Evolutionary conservation across 2,329 filamentous ascomycete genomes (phyloP), one percentile per base, ranked within the genome.

Genomic region (Emergomyces orientalis): DNA sequence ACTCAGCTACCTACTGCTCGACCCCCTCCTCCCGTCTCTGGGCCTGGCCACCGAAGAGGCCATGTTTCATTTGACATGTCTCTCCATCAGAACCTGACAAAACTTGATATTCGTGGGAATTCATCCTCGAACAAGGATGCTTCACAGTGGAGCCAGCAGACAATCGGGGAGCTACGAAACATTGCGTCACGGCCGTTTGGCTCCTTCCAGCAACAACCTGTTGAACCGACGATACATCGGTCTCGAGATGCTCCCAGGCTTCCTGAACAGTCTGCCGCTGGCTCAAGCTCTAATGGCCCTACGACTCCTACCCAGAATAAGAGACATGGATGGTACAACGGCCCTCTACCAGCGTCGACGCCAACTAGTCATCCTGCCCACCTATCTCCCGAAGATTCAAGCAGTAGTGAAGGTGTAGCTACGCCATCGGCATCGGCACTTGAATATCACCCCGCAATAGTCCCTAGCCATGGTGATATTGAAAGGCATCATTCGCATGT

Each of bases 61-160:
- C 78, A 80, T 70, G 72, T 78, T n/a, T 80, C 79, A 1, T 79
- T 78, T 76, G 79, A 81, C 63, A 75, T 78, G 72, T 76, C 76
- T 45, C 68, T 80, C 54, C 77, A 79, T 62, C 74, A 72, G 34
- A 78, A 77, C 60, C 67, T 79, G 14, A 79, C 76, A 1, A 76
- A 76, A 45, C 70, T 79, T 51, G 75, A 79, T 62, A 74, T 79
- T 45, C 68, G 73, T 56, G 75, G 75, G 55, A 73, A 73, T 45
- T 69, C 72, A 14, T 63, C 71, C 2, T 72, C 71, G 14, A 73
- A 72, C 39, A 59, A 32, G 41, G 77, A 77, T 52, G 70, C 75
- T 7, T 71, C 72, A 4, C 70, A 73, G 25, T 80, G 78, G 78
- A 69, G 76, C 51, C 77, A 79, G 66, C 77, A 79, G 62, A 76